Evolutionary conservation across 2,329 filamentous ascomycete species (phyloP).

Genomic region (Corynespora cassiicola): DNA sequence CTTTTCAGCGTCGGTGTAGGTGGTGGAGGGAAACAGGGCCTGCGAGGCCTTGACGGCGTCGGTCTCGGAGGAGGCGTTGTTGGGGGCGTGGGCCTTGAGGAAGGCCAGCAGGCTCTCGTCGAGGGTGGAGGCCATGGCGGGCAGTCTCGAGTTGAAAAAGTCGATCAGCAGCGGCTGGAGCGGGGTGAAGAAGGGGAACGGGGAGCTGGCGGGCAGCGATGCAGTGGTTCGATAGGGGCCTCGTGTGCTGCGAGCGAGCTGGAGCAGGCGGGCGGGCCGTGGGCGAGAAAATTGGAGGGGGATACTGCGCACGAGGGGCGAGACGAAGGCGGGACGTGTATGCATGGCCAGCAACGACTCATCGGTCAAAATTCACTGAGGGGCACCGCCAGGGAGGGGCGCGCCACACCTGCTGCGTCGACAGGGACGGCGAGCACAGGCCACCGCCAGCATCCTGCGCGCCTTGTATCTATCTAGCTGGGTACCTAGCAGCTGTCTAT

Average conservation of each 20-base stretch:
- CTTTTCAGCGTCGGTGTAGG: constrained; percentile 80
- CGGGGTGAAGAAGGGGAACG: constrained; percentile 39
- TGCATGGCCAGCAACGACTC: constrained; percentile 40
- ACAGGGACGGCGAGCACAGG: constrained; percentile 22
- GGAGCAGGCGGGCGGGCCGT: constrained; percentile 11
- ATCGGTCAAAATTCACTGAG: constrained; percentile 29
- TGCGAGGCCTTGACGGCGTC: constrained; percentile 54
- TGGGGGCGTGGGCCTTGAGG: constrained; percentile 45
- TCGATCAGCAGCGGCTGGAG: constrained; percentile 32
- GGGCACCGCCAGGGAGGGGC: constrained; percentile 20
- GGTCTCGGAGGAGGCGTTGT: constrained; percentile 43
- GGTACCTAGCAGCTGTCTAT: no score
- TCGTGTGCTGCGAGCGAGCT: constrained; percentile 7
- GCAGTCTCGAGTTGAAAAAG: constrained; percentile 34
- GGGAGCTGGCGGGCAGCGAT: constrained; percentile 19
- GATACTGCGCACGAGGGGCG: constrained; percentile 29
- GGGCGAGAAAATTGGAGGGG: constrained; percentile 21
- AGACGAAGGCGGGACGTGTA: constrained; percentile 23
- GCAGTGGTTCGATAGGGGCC: constrained; percentile 14
- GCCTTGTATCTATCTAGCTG: no score
- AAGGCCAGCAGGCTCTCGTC: constrained; percentile 41
- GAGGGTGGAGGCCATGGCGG: constrained; percentile 44
- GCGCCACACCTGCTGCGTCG: constrained; percentile 24
- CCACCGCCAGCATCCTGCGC: no score
- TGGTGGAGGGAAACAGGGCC: constrained; percentile 72